phyloP scores from a whole-genome alignment of 768 basidiomycete genomes.

The Tephrocybe sp. region DNA sequence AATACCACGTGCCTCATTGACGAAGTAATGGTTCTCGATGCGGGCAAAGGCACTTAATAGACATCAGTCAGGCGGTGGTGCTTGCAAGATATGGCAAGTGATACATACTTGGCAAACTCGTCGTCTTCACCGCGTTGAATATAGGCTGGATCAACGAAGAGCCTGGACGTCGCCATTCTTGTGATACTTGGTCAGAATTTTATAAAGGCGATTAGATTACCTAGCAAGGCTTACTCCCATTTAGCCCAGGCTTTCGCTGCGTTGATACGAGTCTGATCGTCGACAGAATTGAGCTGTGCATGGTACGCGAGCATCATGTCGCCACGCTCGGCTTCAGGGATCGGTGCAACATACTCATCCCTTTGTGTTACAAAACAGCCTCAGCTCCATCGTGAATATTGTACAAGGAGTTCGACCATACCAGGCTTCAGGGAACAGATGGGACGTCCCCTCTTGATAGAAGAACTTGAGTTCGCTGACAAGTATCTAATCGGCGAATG shows the following conservation, averaged over 20 bases:
- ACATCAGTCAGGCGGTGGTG: neutral
- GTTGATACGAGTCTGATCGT: conserved; percentile 59
- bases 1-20: conserved; percentile 59
- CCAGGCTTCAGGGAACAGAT: conserved; percentile 90
- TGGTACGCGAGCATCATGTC: conserved; percentile 88
- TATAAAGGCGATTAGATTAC: neutral
- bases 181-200: neutral
- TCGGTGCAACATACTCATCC: conserved; percentile 80
- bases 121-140: conserved; percentile 71
- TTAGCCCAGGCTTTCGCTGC: conserved; percentile 88
- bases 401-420: conserved; percentile 22
- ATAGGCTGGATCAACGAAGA: conserved; percentile 67
- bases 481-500: neutral
- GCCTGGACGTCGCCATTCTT: conserved; percentile 82
- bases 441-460: conserved; percentile 84
- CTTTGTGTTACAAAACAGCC: conserved; percentile 36
- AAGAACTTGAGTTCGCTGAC: conserved; percentile 83
- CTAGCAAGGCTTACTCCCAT: conserved; percentile 71
- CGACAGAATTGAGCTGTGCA: conserved; percentile 67
- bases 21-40: conserved; percentile 91
- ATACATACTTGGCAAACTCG: conserved; percentile 70
- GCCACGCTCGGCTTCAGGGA: conserved; percentile 76
- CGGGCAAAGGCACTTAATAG: conserved; percentile 74
- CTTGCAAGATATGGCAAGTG: conserved; percentile 2
- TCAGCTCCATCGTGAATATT: neutral